These are phyloP conservation scores for Populus deltoides DNA, from an alignment of 345 rosid species.

Conservation along the genomic window DNA sequence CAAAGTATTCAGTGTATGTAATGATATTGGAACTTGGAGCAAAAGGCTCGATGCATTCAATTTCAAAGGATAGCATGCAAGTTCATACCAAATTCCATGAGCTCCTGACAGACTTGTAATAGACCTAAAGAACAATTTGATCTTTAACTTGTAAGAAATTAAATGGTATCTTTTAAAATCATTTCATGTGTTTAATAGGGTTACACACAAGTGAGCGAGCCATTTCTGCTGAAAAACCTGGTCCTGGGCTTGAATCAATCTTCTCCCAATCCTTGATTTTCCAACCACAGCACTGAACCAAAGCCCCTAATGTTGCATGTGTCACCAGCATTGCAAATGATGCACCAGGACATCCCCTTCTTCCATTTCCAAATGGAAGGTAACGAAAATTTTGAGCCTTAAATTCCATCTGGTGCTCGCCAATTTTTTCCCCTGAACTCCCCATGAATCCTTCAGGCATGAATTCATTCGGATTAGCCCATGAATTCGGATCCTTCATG, in stretches of 20 bases:
- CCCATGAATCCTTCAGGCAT: conserved; percentile 35
- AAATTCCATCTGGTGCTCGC: conserved; percentile 51
- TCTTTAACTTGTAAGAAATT: neutral
- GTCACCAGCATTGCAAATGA: conserved; percentile 51
- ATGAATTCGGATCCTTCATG: conserved; percentile 44
- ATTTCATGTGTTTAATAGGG: conserved; percentile 18
- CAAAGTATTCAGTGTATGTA: neutral
- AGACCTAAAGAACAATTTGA: neutral
- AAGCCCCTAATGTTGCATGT: conserved; percentile 33
- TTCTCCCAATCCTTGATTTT: conserved; percentile 21
- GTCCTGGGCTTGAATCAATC: conserved; percentile 30
- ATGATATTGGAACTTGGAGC: neutral
- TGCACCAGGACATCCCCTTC: conserved; percentile 56
- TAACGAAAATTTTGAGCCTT: conserved; percentile 58
- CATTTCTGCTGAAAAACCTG: conserved; percentile 41
- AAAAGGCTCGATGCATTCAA: neutral
- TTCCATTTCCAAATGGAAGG: conserved; percentile 59
- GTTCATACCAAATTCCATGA: neutral
- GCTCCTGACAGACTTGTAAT: neutral
- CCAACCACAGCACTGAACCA: conserved; percentile 46
- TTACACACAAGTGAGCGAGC: conserved; percentile 30
- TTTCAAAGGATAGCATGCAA: neutral
- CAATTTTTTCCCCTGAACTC: conserved; percentile 27
- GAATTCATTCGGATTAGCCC: conserved; percentile 41
- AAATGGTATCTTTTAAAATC: neutral